Evolutionary conservation across 2,329 filamentous ascomycete species (phyloP), one percentile per base, ranked within the genome.

Genomic region (Ceratocystis huliohia): DNA sequence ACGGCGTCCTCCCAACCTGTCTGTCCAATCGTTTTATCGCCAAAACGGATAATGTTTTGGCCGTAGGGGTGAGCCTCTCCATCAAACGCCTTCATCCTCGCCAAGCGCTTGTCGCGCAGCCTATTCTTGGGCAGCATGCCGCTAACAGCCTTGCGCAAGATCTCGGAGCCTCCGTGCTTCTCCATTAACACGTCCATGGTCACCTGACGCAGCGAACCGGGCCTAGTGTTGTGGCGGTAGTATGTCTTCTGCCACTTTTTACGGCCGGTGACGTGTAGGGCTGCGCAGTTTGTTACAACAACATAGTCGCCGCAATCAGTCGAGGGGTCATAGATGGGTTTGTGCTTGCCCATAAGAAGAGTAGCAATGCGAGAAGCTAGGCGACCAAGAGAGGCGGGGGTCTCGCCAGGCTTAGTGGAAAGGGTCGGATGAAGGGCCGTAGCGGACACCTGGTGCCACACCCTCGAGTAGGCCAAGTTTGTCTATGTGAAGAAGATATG

Each of bases 241-340:
- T 99, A 99, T 70, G 86, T 87, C 81, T 99, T 99, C 80, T 96
- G 90, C 78, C 84, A 87, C 75, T 86, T 88, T 80, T 99, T 99
- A 75, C 89, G 89, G 71, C 94, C 94, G 6, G 94, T 97, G 1
- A 86, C 88, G 78, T 92, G 86, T 63, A 99, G 81, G 61, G 93
- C 86, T 50, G 88, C 84, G 80, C 94, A 97, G 75, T 91, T 87
- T 46, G 90, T 90, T 64, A 94, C 92, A 0, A 99, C 93, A 13
- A 99, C 92, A 77, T 99, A 99, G 84, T 99, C 94, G 72, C 94
- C 94, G 82, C 94, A 97, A 81, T 99, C 94, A 69, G 92, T 96
- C 25, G 91, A 96, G 1, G 94, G 94, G 78, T 97, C 90, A 79
- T 86, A 99, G 76, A 94, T 96, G 25, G 94, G 94, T 79, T 99